phyloP scores from a whole-genome alignment of 805 yeast genomes.

The Dipodascus albidus region DNA sequence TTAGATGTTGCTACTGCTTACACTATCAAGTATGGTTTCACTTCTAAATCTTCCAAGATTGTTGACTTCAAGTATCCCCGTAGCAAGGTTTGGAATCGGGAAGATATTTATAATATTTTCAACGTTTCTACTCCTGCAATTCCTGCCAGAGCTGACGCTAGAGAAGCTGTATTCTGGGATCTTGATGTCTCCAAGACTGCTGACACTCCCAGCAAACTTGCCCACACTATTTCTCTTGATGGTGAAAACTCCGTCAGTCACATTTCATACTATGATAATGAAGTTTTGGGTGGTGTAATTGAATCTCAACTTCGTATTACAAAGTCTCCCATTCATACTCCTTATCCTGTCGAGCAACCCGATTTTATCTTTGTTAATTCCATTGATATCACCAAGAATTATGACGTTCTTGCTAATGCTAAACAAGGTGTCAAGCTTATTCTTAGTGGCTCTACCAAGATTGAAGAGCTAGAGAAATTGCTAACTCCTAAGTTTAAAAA shows the following conservation, averaged over 20 bases:
- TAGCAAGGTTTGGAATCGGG: constrained; percentile 10
- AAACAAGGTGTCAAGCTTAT: constrained; percentile 46
- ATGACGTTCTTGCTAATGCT: constrained; percentile 54
- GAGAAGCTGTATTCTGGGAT: constrained; percentile 49
- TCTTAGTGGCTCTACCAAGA: constrained; percentile 28
- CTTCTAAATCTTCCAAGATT: constrained; percentile 17
- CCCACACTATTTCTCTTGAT: constrained; percentile 53
- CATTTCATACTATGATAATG: constrained; percentile 62
- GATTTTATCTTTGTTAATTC: constrained; percentile 57
- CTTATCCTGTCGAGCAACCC: constrained; percentile 40
- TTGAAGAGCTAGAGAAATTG: constrained; percentile 32
- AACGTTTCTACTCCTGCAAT: constrained; percentile 16
- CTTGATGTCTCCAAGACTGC: constrained; percentile 47
- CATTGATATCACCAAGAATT: constrained; percentile 38
- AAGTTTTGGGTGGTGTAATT: constrained; percentile 59
- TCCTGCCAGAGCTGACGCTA: constrained; percentile 30
- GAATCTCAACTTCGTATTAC: constrained; percentile 48
- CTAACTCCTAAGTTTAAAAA: constrained; percentile 45
- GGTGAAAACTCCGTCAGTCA: constrained; percentile 39
- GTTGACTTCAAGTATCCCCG: constrained; percentile 25
- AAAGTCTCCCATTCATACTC: constrained; percentile 21
- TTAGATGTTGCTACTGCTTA: constrained; percentile 65
- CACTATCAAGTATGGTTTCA: constrained; percentile 28
- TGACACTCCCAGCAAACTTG: constrained; percentile 50
- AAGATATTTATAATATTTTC: constrained; percentile 13